phyloP scores from a whole-genome alignment of 164 flowering plant species.

The Stephania japonica region DNA sequence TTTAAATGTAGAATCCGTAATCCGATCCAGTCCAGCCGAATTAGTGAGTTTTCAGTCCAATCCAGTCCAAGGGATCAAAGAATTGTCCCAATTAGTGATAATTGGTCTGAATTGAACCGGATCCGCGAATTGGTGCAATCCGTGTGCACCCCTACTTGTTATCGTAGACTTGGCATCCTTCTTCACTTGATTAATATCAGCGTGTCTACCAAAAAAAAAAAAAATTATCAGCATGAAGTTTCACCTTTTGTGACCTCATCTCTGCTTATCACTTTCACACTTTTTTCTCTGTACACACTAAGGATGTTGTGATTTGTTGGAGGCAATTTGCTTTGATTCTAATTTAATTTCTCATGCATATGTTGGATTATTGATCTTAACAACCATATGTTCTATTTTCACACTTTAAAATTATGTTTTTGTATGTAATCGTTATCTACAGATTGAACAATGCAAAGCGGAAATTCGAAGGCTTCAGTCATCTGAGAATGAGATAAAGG shows the following conservation, averaged over 20 bases:
- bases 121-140: too few species aligned
- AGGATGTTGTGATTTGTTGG: not conserved
- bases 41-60: too few species aligned
- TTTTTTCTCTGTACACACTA: not conserved
- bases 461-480: slow-evolving; percentile 81
- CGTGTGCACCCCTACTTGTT: too few species aligned
- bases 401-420: slow-evolving; percentile 2
- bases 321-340: not conserved
- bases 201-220: too few species aligned
- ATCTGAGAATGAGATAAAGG: slow-evolving; percentile 91
- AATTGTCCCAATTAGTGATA: too few species aligned
- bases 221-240: not conserved
- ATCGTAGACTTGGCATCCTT: not conserved
- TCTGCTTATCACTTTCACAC: not conserved
- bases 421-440: slow-evolving; percentile 12
- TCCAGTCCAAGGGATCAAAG: too few species aligned
- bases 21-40: too few species aligned
- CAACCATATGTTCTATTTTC: not conserved
- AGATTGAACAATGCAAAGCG: slow-evolving; percentile 73
- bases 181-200: not conserved
- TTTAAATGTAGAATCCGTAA: too few species aligned
- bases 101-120: too few species aligned
- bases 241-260: not conserved
- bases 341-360: not conserved
- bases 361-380: not conserved